Evolutionary conservation across 2,329 filamentous ascomycete species (phyloP), one percentile per base, ranked within the genome.

Genomic region (Fusarium metavorans): DNA sequence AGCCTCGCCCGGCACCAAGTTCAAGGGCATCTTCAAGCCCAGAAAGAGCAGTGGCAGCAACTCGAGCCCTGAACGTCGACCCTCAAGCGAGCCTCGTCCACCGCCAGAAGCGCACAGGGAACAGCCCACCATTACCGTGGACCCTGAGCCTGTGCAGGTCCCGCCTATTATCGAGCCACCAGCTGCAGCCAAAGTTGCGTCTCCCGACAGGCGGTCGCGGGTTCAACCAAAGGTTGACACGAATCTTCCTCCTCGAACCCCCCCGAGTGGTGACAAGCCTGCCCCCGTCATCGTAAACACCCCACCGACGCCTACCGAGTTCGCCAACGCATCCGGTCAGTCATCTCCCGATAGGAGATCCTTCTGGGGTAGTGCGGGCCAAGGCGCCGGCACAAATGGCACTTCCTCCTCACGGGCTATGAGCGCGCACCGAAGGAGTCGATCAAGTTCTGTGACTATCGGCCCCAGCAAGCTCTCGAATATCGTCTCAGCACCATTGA

Each of bases 401-500:
- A 87, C 90, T 54, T 91, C 92, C 41, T 89, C 72, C 52, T 72
- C 91, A 75, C 91, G 90, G 78, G 92, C 89, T 79, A 94, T 94
- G 90, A 94, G 92, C 84, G 90, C 92, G 67, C 93, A 95, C 71
- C 83, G 87, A 78, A 85, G 88, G 75, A 81, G 81, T 70, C 86
- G 87, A 79, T 87, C 91, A 86, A 85, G 85, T 79, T 89, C 88
- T 72, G 83, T 82, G 70, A 88, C 83, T 67, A 84, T 91, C 73
- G 88, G 88, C 50, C 95, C 95, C 35, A 98, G 95, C 88, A 98
- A 97, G 84, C 88, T 98, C 41, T 97, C 95, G 35, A 95, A 90
- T 74, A 91, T 92, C 59, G 92, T 92, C 73, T 88, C 89, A 64
- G 91, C 89, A 18, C 93, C 95, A 10, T 86, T 97, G 62, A 94